Conservation (phyloP, 2,329 filamentous ascomycete species). For the Aurifilum marmelostoma region DNA sequence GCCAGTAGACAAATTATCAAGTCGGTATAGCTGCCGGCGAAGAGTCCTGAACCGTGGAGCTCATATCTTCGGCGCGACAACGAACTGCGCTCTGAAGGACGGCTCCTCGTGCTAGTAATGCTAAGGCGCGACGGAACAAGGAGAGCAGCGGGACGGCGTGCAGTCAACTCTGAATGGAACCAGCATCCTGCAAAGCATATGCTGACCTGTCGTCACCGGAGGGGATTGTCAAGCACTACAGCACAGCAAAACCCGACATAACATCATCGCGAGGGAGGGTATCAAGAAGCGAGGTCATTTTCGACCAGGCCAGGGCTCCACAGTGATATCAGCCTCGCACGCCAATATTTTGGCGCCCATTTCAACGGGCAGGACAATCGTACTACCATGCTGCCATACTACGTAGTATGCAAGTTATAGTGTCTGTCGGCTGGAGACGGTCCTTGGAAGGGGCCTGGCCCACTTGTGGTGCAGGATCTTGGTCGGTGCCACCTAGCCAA, state of each 20-base stretch:
- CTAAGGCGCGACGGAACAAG: not conserved
- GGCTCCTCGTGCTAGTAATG: not conserved
- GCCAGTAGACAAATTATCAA: too few species aligned
- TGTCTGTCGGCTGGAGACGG: not conserved
- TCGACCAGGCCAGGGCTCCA: not conserved
- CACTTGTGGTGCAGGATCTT: constrained; percentile 11
- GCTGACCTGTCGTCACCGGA: not conserved
- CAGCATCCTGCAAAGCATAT: too few species aligned
- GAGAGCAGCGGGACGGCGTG: not conserved
- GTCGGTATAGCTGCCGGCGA: not conserved
- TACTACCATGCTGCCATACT: not conserved
- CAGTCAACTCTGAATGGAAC: not conserved
- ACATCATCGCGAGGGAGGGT: not conserved
- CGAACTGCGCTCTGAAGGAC: not conserved
- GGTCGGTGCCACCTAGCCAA: not conserved
- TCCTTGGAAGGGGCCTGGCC: not conserved
- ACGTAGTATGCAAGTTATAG: not conserved
- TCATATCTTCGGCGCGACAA: not conserved
- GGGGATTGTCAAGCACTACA: not conserved
- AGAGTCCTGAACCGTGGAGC: not conserved
- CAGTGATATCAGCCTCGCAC: constrained; percentile 7
- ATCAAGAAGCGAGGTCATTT: not conserved
- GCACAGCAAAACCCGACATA: not conserved
- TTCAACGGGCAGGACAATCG: not conserved
- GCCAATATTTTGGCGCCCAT: constrained; percentile 1